Conservation (phyloP, 2,329 filamentous ascomycete genomes). For the Alternaria postmessia region DNA sequence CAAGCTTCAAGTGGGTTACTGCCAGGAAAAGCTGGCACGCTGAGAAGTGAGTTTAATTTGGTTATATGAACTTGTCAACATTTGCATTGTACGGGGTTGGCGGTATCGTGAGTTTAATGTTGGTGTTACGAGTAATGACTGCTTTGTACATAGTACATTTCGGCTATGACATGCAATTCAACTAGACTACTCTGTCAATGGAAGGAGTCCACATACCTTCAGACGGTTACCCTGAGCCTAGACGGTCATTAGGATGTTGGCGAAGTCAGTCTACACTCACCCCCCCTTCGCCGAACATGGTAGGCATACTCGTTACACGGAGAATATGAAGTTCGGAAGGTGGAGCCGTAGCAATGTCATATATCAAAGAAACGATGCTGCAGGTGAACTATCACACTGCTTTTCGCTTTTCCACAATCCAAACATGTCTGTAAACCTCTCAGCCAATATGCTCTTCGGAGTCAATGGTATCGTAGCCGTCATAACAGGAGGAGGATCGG, state of each 20-base stretch:
- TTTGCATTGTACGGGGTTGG: neutral
- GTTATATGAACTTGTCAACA: neutral
- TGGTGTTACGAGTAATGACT: neutral
- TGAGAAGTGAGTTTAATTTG: neutral
- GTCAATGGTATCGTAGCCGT: slow-evolving; percentile 32
- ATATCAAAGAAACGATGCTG: neutral
- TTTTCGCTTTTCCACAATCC: neutral
- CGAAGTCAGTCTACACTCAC: neutral
- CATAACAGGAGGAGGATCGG: slow-evolving; percentile 33
- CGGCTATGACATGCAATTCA: neutral
- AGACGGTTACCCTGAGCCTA: neutral
- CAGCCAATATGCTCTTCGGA: slow-evolving; percentile 25
- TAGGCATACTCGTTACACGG: neutral
- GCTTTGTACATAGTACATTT: neutral
- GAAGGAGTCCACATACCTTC: neutral
- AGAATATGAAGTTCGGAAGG: slow-evolving; percentile 8
- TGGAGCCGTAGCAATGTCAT: slow-evolving; percentile 9
- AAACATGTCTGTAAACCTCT: slow-evolving; percentile 14
- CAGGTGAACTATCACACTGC: neutral
- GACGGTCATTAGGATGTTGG: neutral
- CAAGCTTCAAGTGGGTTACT: slow-evolving; percentile 48
- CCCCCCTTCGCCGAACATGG: neutral
- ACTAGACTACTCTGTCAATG: neutral
- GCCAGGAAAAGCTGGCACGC: slow-evolving; percentile 42
- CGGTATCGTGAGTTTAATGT: neutral